phyloP scores from a whole-genome alignment of 495 filamentous ascomycete genomes.

The Aspergillus bridgeri region DNA sequence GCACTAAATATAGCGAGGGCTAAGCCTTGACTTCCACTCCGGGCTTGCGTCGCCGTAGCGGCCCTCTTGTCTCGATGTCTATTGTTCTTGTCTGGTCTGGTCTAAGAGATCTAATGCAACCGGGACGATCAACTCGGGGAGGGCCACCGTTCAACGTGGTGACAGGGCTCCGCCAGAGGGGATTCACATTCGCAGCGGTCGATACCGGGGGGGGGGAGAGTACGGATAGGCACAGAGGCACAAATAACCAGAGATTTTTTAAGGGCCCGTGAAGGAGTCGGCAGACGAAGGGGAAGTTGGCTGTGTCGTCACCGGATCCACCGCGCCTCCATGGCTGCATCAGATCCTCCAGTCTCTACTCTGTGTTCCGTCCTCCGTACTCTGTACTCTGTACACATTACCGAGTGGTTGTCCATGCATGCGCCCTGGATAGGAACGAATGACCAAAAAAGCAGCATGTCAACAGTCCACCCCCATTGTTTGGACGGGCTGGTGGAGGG shows the following conservation, averaged over 20 bases:
- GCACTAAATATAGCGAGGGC: not conserved
- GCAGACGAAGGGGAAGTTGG: not conserved
- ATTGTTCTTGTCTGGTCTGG: too few relatives aligned
- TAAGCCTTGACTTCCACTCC: not conserved
- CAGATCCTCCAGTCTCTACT: too few relatives aligned
- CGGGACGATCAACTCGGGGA: not conserved
- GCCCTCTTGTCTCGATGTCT: too few relatives aligned
- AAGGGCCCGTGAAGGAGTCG: not conserved
- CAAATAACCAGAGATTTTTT: too few relatives aligned
- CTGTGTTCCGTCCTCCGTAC: too few relatives aligned
- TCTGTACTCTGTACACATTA: too few relatives aligned
- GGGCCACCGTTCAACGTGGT: not conserved
- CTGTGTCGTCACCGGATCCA: not conserved
- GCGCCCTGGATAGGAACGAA: not conserved
- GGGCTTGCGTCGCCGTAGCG: too few relatives aligned
- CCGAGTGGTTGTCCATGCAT: not conserved
- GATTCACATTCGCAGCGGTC: not conserved
- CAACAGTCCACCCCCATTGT: not conserved
- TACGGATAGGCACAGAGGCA: not conserved
- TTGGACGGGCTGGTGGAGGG: not conserved
- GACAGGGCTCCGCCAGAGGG: not conserved
- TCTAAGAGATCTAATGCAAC: too few relatives aligned
- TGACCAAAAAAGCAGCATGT: not conserved
- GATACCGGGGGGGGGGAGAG: not conserved
- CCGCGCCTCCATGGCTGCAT: not conserved